These are phyloP conservation scores for Tetracladium maxilliforme DNA, from an alignment of 2,329 filamentous ascomycete genomes.

Conservation along the genomic window DNA sequence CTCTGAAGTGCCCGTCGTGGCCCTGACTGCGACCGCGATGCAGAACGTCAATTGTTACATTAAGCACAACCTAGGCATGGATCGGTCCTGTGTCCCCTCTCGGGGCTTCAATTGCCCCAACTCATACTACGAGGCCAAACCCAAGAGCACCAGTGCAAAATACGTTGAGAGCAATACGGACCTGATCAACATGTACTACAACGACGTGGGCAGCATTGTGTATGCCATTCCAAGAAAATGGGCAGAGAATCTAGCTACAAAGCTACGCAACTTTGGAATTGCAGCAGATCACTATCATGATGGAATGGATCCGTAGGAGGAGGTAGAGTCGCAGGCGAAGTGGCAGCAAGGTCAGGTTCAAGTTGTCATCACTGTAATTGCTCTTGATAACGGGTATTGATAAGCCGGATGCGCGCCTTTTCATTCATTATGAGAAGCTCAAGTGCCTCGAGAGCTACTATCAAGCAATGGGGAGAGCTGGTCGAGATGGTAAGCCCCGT, in stretches of 20 bases:
- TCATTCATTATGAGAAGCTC: slow-evolving; percentile 83
- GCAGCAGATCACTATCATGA: slow-evolving; percentile 79
- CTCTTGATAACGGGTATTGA: slow-evolving; percentile 99
- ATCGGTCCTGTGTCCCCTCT: slow-evolving; percentile 59
- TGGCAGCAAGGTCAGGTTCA: slow-evolving; percentile 75
- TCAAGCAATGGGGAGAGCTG: slow-evolving; percentile 91
- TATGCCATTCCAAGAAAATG: slow-evolving; percentile 80
- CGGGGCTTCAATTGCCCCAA: slow-evolving; percentile 98
- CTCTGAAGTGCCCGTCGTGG: slow-evolving; percentile 76
- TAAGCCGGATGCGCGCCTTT: slow-evolving; percentile 90
- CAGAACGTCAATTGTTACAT: slow-evolving; percentile 86
- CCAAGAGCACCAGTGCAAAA: slow-evolving; percentile 33
- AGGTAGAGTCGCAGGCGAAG: slow-evolving; percentile 54
- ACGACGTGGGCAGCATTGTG: slow-evolving; percentile 69
- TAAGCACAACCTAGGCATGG: slow-evolving; percentile 78
- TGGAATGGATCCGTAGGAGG: slow-evolving; percentile 51
- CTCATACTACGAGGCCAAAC: slow-evolving; percentile 70
- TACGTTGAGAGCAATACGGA: slow-evolving; percentile 37
- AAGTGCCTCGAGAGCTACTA: slow-evolving; percentile 98
- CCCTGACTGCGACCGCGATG: slow-evolving; percentile 88
- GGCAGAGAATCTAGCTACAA: slow-evolving; percentile 65
- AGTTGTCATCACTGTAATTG: slow-evolving; percentile 94
- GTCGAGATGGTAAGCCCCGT: slow-evolving; percentile 75
- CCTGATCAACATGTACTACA: slow-evolving; percentile 58
- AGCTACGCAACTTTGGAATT: slow-evolving; percentile 50